Percentiles rank a stretch among this genome's conserved stretches.
Evolutionary conservation across 805 yeast species (phyloP).

Genomic region (Candida tibetensis): DNA sequence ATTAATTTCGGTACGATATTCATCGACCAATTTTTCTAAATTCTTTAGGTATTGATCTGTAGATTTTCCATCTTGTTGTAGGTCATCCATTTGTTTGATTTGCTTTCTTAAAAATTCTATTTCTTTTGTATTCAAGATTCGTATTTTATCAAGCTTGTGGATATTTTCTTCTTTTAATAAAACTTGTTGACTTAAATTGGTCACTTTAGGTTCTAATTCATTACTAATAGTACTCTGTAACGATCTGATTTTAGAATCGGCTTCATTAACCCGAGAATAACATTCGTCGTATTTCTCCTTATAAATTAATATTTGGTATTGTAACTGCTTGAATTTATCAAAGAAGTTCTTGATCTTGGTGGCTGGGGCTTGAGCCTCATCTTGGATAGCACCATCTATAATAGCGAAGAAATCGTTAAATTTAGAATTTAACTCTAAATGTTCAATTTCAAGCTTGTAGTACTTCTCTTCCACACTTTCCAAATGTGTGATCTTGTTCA

Average conservation of each 20-base stretch:
- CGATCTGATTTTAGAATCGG: slow-evolving; percentile 7
- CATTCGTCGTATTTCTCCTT: slow-evolving; percentile 35
- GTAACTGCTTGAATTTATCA: slow-evolving; percentile 34
- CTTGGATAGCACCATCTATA: slow-evolving; percentile 27
- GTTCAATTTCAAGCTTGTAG: slow-evolving; percentile 49
- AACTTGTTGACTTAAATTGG: slow-evolving; percentile 11
- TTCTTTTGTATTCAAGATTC: slow-evolving; percentile 53
- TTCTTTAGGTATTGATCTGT: slow-evolving; percentile 37
- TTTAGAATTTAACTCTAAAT: slow-evolving; percentile 46
- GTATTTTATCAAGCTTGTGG: slow-evolving; percentile 49
- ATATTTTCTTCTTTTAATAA: slow-evolving; percentile 16
- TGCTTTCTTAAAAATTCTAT: slow-evolving; percentile 56
- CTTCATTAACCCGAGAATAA: slow-evolving; percentile 16
- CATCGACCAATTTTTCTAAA: slow-evolving; percentile 50
- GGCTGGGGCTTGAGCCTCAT: slow-evolving; percentile 14
- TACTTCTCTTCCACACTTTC: slow-evolving; percentile 44
- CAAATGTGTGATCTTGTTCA: slow-evolving; percentile 34
- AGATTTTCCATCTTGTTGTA: slow-evolving; percentile 22
- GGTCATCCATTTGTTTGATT: slow-evolving; percentile 47
- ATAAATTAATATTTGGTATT: slow-evolving; percentile 29
- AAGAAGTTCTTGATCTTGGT: slow-evolving; percentile 21
- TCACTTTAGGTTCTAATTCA: slow-evolving; percentile 13
- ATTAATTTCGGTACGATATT: slow-evolving; percentile 51
- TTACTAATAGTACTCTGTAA: slow-evolving; percentile 8
- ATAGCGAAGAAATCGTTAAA: slow-evolving; percentile 46